phyloP scores from a whole-genome alignment of 257 asterid genomes.

The Galeopsis tetrahit region DNA sequence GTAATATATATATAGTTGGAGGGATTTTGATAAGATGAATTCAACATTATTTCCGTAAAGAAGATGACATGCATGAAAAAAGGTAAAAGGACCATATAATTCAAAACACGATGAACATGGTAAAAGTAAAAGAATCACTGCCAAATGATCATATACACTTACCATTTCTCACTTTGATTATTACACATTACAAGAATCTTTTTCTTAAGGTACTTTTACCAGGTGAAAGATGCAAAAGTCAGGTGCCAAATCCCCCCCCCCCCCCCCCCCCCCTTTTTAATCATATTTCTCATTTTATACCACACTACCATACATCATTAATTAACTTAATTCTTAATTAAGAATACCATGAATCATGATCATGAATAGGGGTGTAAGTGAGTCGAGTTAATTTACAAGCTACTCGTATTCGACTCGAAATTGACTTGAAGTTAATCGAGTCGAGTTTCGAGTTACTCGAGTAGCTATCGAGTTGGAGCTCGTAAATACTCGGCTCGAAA shows the following conservation, averaged over 20 bases:
- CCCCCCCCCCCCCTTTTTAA: not conserved
- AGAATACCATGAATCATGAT: too few relatives aligned
- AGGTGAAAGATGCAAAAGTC: constrained; percentile 10
- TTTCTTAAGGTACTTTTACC: constrained; percentile 11
- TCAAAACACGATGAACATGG: constrained; percentile 1
- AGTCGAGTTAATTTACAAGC: too few relatives aligned
- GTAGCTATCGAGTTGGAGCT: too few relatives aligned
- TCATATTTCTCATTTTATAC: too few relatives aligned
- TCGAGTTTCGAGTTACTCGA: too few relatives aligned
- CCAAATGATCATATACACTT: not conserved
- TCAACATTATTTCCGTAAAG: not conserved
- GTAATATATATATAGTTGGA: not conserved
- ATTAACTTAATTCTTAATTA: too few relatives aligned
- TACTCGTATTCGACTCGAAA: too few relatives aligned
- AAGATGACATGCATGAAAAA: not conserved
- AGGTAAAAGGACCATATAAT: constrained; percentile 4
- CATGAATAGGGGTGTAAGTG: too few relatives aligned
- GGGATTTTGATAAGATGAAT: not conserved
- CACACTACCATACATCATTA: too few relatives aligned
- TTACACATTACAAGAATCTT: not conserved
- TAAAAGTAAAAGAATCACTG: constrained; percentile 19
- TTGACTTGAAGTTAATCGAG: too few relatives aligned
- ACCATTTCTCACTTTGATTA: not conserved
- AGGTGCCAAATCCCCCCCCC: not conserved
- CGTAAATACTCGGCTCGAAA: too few relatives aligned